Base-by-base conservation (phyloP, 805 yeast genomes). In the Tetrapisispora pingtungensis region DNA sequence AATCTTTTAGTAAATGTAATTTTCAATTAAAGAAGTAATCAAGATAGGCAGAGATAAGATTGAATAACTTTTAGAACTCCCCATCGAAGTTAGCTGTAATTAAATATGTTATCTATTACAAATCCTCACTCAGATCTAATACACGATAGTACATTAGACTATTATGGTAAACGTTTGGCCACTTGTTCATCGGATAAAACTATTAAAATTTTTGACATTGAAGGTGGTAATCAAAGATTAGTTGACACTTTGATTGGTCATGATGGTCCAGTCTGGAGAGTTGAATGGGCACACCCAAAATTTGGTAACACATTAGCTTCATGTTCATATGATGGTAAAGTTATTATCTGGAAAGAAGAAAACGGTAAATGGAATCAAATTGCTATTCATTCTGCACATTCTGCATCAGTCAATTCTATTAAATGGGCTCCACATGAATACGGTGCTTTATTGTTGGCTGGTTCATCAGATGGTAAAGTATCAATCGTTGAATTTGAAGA, bases 221-320 rank as follows among this genome's bases (percentile, higher is more conserved):
- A 85, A 41, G 93, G 90, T 33, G 94, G 86, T 38, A 77, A 72
- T 57, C 90, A 87, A 64, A 82, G 75, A 59, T 71, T 88, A 42
- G 73, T 83, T 17, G 96, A 88, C 53, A 89, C 97, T 1, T 70
- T 93, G 50, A 72, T 77, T 40, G 97, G 95, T 33, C 98, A 93
- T 65, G 96, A 88, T 50, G 98, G 97, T 30, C 97, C 98, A 12
- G 97, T 93, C 40, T 93, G 98, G 98, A 96, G 90, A 68, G 95
- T 88, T 18, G 78, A 86, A 44, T 93, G 98, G 98, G 97, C 97
- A 3, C 98, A 93, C 62, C 98, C 98, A 28, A 90, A 90, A 64
- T 93, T 90, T 60, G 98, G 98, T 33, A 82, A 87, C 13, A 86
- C 90, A 50, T 72, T 93, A 51, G 98, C 98, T 1, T 83, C 95